These are phyloP conservation scores for Salicornia ramosissima DNA, from an alignment of 148 eudicot species.

Conservation along the genomic window DNA sequence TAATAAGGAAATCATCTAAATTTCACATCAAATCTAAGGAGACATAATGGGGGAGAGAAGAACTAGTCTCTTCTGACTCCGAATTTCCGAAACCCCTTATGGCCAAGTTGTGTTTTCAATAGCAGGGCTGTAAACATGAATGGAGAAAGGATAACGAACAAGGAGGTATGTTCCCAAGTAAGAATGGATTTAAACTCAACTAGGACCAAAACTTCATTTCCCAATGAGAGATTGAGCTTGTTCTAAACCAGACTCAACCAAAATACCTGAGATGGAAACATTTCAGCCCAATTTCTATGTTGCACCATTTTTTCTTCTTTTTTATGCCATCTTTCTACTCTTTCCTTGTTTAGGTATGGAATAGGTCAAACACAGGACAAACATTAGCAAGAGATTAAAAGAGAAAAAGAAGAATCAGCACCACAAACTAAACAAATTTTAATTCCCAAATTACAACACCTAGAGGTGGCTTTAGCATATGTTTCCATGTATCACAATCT, in stretches of 20 bases:
- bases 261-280: too few species aligned
- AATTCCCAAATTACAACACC: neutral
- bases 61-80: too few species aligned
- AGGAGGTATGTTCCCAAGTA: neutral
- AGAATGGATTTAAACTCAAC: neutral
- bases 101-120: neutral
- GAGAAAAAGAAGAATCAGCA: neutral
- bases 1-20: neutral
- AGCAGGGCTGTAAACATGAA: neutral
- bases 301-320: too few species aligned
- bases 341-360: neutral
- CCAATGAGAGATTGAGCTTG: neutral
- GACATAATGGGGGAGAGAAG: neutral
- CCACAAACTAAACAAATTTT: neutral
- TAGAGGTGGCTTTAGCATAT: neutral
- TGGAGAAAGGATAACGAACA: neutral
- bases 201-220: neutral
- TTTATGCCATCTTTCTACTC: too few species aligned
- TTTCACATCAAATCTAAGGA: neutral
- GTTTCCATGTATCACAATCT: neutral
- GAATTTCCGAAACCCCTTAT: too few species aligned
- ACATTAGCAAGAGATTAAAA: neutral
- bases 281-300: too few species aligned
- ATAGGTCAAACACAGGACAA: neutral
- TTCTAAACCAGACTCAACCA: neutral